Evolutionary conservation across 2,329 filamentous ascomycete genomes (phyloP), one percentile per base, ranked within the genome.

Genomic region (Lachnellula cervina): DNA sequence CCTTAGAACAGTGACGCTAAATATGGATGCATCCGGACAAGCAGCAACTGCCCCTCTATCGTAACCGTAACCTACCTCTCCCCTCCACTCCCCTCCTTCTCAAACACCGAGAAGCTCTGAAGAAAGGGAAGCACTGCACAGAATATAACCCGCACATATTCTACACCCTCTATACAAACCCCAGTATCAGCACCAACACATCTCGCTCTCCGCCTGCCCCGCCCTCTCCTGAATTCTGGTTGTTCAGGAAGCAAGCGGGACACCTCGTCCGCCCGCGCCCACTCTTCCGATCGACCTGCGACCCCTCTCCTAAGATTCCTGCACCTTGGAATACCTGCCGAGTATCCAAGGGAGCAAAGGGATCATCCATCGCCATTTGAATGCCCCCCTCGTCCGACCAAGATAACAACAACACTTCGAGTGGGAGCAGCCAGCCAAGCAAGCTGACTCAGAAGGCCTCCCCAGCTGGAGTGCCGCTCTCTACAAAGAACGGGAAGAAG

Each of bases 341-440:
- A 51, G 35, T 19, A 38, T 47, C 44, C 46, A 21, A 28, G 14
- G 25, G 51, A 52, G 17, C 45, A 19, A 32, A 46, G 40, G 43
- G 19, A 35, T 28, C n/a, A 16, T 25, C 8, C 35, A 49, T 61
- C 51, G 47, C 58, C 56, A 61, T 66, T 69, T 71, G 65, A 69
- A 71, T 71, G 70, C 66, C 68, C 66, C 64, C 67, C 60, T 69
- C 69, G 65, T 62, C 62, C 54, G 69, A 70, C 49, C 62, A 68
- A 64, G 65, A 71, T 55, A 63, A 23, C 37, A 65, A 51, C 48
- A 61, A 62, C 44, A 59, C 50, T 25, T 57, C 64, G 35, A 59
- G 49, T 54, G 55, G 56, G 50, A 61, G 49, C 44, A 57, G 59
- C 32, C 60, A 61, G 28, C 52, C 64, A 28, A 57, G 43, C 52